phyloP scores from a whole-genome alignment of 1,284 basidiomycete species.

The Cryptococcus jaspeensis region DNA sequence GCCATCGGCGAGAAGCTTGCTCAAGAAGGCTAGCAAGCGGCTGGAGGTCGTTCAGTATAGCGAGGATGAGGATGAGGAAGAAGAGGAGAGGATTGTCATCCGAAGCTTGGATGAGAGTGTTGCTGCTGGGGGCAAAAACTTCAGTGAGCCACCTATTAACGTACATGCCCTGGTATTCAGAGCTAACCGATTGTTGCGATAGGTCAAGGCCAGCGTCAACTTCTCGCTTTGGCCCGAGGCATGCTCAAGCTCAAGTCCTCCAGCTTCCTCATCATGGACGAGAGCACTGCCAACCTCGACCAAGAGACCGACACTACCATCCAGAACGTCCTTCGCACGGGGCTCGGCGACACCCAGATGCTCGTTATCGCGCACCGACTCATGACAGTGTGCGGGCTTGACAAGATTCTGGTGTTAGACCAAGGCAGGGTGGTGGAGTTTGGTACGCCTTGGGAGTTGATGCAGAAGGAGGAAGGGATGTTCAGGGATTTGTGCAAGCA shows the following conservation, averaged over 20 bases:
- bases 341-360: constrained; percentile 50
- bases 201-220: constrained; percentile 59
- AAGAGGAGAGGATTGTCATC: constrained; percentile 52
- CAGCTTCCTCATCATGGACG: constrained; percentile 58
- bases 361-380: constrained; percentile 55
- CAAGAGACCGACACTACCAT: constrained; percentile 53
- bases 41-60: constrained; percentile 7
- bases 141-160: constrained; percentile 22
- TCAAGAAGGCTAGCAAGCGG: constrained; percentile 18
- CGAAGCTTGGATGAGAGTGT: constrained; percentile 55
- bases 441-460: constrained; percentile 53
- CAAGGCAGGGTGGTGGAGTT: constrained; percentile 55
- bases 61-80: constrained; percentile 28
- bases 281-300: constrained; percentile 56
- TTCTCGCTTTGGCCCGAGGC: constrained; percentile 58
- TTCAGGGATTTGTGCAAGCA: constrained; percentile 52
- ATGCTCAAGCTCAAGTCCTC: constrained; percentile 55
- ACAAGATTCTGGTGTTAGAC: constrained; percentile 56
- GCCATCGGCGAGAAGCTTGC: constrained; percentile 5
- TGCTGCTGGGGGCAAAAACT: constrained; percentile 54
- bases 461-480: constrained; percentile 46
- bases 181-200: too few relatives aligned
- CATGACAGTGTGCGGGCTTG: constrained; percentile 54
- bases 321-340: constrained; percentile 52
- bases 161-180: too few relatives aligned